Base-by-base conservation (phyloP, 2,329 filamentous ascomycete genomes). In the Alternaria angustiovoidea region DNA sequence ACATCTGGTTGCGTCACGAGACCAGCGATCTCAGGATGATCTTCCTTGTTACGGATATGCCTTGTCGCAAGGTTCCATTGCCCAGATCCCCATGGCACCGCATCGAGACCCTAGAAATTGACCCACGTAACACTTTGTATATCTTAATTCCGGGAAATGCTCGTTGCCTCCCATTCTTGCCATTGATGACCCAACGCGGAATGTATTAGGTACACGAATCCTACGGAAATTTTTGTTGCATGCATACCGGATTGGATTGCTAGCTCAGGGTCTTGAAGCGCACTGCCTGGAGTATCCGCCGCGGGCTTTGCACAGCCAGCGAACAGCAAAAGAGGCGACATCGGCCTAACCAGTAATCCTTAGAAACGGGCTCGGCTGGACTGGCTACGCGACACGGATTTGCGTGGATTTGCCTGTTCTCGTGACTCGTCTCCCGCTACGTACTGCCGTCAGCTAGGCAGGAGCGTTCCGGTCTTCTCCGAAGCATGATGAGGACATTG, bases 361-460 rank as follows among this genome's bases (percentile, higher is more conserved):
- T 60, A 52, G 59, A 52, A 49, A 63, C 43, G 61, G 46, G 30
- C 46, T 48, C 46, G 28, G 46, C 46, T 34, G 46, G 30, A 48
- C 46, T 57, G 66, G 65, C 58, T 57, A 59, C 44, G 63, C 66
- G 65, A 63, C 66, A 67, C 49, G 57, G 59, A 67, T 16, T 60
- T 63, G 63, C 53, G 59, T 65, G 55, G 59, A 67, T 36, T 61
- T 63, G 66, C 53, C 60, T 65, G 68, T 72, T 69, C 70, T 75
- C 74, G 73, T 78, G 75, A 78, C 75, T 74, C 72, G 75, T 73
- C 63, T 51, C 53, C 57, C 46, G 57, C 38, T 51, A 48, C 44
- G 39, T 44, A 63, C 39, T 62, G 46, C 62, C 53, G 63, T 56
- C 54, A 64, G 61, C 67, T 66, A 70, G 63, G 53, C 56, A 43